phyloP scores from a whole-genome alignment of 805 yeast genomes.

The Wickerhamiella vanderwaltii region DNA sequence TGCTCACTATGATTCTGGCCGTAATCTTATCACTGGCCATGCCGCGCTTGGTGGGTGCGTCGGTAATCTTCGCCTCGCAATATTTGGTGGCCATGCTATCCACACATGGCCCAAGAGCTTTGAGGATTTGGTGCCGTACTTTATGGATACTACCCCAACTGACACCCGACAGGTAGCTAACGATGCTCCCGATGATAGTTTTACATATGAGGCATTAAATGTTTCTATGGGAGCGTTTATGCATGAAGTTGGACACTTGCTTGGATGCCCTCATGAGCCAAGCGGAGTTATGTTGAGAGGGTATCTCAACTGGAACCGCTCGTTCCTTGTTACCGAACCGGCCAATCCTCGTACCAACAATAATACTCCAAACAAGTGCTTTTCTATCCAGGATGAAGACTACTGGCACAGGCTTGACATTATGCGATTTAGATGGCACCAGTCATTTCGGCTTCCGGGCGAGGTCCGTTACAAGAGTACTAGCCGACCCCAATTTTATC shows the following conservation, averaged over 20 bases:
- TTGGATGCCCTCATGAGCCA: slow-evolving; percentile 88
- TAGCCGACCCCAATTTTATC: slow-evolving; percentile 36
- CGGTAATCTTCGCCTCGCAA: slow-evolving; percentile 59
- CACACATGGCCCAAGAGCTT: slow-evolving; percentile 86
- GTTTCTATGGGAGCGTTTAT: slow-evolving; percentile 85
- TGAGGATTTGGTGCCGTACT: slow-evolving; percentile 55
- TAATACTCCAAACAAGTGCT: slow-evolving; percentile 13
- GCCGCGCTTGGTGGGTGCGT: slow-evolving; percentile 92
- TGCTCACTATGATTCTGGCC: slow-evolving; percentile 61
- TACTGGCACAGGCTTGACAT: slow-evolving; percentile 80
- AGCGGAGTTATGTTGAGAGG: slow-evolving; percentile 85
- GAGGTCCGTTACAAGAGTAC: slow-evolving; percentile 34
- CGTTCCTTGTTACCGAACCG: slow-evolving; percentile 66
- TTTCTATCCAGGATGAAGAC: slow-evolving; percentile 56
- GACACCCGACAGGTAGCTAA: slow-evolving; percentile 70
- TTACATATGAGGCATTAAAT: slow-evolving; percentile 81
- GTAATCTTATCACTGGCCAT: slow-evolving; percentile 59
- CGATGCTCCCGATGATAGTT: slow-evolving; percentile 71
- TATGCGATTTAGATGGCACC: slow-evolving; percentile 68
- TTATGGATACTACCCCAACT: slow-evolving; percentile 58
- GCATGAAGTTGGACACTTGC: slow-evolving; percentile 87
- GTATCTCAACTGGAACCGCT: slow-evolving; percentile 66
- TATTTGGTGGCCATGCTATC: slow-evolving; percentile 86
- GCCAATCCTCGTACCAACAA: slow-evolving; percentile 23
- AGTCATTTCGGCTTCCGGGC: slow-evolving; percentile 57